Evolutionary conservation across 257 asterid species (phyloP), one percentile per base, ranked within the genome.

Genomic region (Nicotiana sylvestris): DNA sequence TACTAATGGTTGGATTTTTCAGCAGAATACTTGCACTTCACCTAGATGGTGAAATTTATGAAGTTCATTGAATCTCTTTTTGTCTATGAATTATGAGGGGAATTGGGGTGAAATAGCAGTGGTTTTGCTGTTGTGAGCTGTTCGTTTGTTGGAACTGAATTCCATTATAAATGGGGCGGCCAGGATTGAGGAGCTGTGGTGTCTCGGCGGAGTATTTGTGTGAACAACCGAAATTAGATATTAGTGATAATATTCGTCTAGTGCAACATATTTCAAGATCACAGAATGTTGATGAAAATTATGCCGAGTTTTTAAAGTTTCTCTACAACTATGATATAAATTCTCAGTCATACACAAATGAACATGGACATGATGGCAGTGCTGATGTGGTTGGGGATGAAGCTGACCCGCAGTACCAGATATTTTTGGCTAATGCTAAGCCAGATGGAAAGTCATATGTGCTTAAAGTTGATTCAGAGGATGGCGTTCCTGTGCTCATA

Each of bases 381-480:
- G 9, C 16, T 76, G 39, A 49, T 27, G 62, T 27, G 27, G 39
- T 43, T 1, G 60, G 27, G 80, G 46, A 27, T 51, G 80, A 51
- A 51, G 58, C 27, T 51, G 80, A 76, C 64, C 80, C 46, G 2
- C 80, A 76, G 46, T 76, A 76, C 80, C 51, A 27, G 43, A 27
- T 76, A 12, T 76, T 76, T 76, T 51, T 76, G 80, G 80, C 46
- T 76, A 76, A 76, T 76, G 80, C 80, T 51, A 51, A 76, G 43
- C 16, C 9, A 6, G 64, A 76, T 8, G 80, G 80, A 61, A 27
- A 11, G 64, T 76, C 80, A 51, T 76, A 76, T 51, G 58, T 51
- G 64, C 37, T 76, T 29, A 27, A 27, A 35, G 2, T 51, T 55
- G 58, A 51, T 51, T 0, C 64, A 51, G 57, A 51, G 46, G 64